Evolutionary conservation across 2,329 filamentous ascomycete genomes (phyloP), one percentile per base, ranked within the genome.

Genomic region (Beauveria pseudobassiana): DNA sequence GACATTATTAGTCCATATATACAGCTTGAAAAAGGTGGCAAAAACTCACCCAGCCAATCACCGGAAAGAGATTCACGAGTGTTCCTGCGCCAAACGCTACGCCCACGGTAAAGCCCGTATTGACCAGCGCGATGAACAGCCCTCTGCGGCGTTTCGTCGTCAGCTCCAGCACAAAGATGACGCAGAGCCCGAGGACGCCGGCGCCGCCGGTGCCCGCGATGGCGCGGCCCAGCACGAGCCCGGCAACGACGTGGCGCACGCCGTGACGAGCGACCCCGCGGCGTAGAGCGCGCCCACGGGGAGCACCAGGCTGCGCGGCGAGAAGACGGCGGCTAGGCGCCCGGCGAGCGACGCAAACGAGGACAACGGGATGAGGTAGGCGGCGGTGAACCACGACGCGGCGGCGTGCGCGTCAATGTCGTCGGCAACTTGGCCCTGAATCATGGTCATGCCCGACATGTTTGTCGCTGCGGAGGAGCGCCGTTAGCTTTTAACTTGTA

Each of bases 391-490:
- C 90, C 90, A 96, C 72, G 85, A 89, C 42, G 86, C 86, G 61
- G 85, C 78, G 61, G 87, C 85, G 68, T 91, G 92, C 1, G 89
- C 84, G 73, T 90, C 80, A 2, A 96, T 78, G 65, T 93, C 90
- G 8, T 81, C 82, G 2, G 90, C 90, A 65, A 96, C 90, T 55
- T 80, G 80, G 8, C 87, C 90, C 74, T 95, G 91, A 1, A 88
- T 89, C 61, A 91, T 93, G 6, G 89, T 90, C 70, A 96, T 87
- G 67, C 91, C 86, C 14, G 87, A 90, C 75, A 93, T 90, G 69
- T 95, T 95, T 64, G 83, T 77, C 6, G 82, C 81, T 81, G 63
- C 6, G 12, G 56, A 4, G 26, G 4, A 9, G 30, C 30, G 10
- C 12, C 12, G 30, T 34, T 34, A 34, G 30, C 30, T 34, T 28